A percentile compares a stretch with the other conserved stretches of the same genome.
Conservation (phyloP, 371 early-diverging fungal species). For the Zychaea mexicana region DNA sequence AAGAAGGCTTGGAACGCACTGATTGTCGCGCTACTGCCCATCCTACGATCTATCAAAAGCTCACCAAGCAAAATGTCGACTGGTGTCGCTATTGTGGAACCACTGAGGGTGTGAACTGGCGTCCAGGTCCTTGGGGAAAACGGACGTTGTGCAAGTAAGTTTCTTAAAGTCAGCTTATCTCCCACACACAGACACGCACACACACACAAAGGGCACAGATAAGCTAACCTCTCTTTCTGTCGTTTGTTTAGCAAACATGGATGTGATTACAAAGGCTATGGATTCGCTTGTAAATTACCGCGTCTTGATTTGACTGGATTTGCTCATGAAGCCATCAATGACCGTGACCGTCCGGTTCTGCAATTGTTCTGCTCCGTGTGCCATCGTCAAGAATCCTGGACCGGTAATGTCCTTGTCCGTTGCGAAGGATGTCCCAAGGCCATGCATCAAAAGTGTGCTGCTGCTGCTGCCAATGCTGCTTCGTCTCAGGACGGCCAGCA, state of each 20-base stretch:
- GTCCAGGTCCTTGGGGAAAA: conserved; percentile 95
- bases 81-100: conserved; percentile 96
- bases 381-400: conserved; percentile 69
- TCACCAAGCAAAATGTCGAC: conserved; percentile 69
- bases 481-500: too few relatives aligned
- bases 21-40: conserved; percentile 21
- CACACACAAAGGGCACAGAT: background rate
- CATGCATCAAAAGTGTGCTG: conserved; percentile 72
- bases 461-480: too few relatives aligned
- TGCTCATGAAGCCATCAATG: conserved; percentile 70
- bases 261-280: conserved; percentile 93
- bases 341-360: conserved; percentile 84
- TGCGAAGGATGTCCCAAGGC: conserved; percentile 90
- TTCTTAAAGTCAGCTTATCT: background rate
- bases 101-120: conserved; percentile 91
- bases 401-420: conserved; percentile 69
- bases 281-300: conserved; percentile 87
- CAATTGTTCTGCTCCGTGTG: conserved; percentile 85
- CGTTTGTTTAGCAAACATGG: conserved; percentile 75
- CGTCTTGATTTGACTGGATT: conserved; percentile 83
- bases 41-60: conserved; percentile 66
- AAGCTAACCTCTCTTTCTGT: conserved; percentile 1
- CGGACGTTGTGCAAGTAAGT: conserved; percentile 89
- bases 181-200: background rate
- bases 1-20: conserved; percentile 9